Base-by-base conservation (phyloP, 257 asterid genomes). In the Catharanthus roseus region DNA sequence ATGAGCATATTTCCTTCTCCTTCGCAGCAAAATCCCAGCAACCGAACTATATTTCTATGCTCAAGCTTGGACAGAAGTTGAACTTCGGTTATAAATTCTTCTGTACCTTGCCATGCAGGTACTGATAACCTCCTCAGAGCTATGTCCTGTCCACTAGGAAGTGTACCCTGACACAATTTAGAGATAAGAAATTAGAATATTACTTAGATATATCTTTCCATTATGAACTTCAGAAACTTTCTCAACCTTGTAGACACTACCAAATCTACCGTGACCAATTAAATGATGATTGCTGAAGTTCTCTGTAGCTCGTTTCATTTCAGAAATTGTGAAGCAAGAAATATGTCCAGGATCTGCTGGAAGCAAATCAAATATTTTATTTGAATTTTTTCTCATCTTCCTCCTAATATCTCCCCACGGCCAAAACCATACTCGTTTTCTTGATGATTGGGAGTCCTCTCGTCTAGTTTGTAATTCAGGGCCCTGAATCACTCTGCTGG, bases 191-290 rank as follows among this genome's bases (percentile, higher is more conserved):
- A 55, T 24, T 10, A 23, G 18, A 49, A 49, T 18, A 15, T 42
- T 42, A 42, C 21, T 19, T 15, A 16, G 24, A 49, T 49, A 49
- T 49, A 49, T 16, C 55, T 49, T 47, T 47, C 21, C 24, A 19
- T 49, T 16, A 1, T 49, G 55, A 49, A 49, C 4, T 3, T 9
- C n/a, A 49, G 2, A 16, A 49, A 49, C 9, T 13, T 16, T 8
- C 34, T 23, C 15, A 70, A 81, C 85, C 85, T 75, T 81, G 65
- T 81, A 78, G 36, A 82, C 83, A 70, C 60, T 57, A 31, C 83
- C 85, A 58, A 81, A 81, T 44, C 85, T 81, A 6, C 81, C 85
- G 24, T 49, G 38, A 42, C 47, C 47, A 42, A 65, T 72, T 38
- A 50, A 24, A 36, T 4, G 23, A 9, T 8, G 31, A n/a, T 51